A percentile compares a stretch with the other conserved stretches of the same genome.
Evolutionary conservation across 2,329 filamentous ascomycete genomes (phyloP).

Genomic region (Pseudogymnoascus sp.): DNA sequence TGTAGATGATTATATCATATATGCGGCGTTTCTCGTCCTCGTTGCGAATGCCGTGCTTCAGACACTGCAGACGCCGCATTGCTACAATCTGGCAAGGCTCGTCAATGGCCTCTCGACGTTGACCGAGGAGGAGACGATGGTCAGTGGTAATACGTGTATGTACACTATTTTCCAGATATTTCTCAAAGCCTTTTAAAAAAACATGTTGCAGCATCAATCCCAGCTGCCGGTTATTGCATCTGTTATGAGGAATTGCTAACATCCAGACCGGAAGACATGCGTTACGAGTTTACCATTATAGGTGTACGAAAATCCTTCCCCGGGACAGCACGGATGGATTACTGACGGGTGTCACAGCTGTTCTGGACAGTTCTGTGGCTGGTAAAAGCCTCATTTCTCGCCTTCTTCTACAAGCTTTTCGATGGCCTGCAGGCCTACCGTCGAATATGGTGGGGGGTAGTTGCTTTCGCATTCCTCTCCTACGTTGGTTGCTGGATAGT

Average conservation of each 20-base stretch:
- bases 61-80: neutral
- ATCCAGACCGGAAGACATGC: neutral
- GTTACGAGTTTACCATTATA: neutral
- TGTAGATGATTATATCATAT: neutral
- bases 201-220: neutral
- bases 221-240: neutral
- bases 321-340: neutral
- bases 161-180: neutral
- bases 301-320: neutral
- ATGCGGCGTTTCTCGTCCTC: neutral
- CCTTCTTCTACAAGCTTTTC: slow-evolving; percentile 9
- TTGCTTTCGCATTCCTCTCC: neutral
- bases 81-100: neutral
- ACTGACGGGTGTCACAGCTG: neutral
- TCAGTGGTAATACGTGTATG: neutral
- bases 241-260: neutral
- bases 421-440: slow-evolving; percentile 1
- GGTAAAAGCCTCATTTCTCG: slow-evolving; percentile 11
- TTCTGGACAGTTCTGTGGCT: slow-evolving; percentile 11
- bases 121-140: neutral
- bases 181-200: neutral
- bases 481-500: slow-evolving; percentile 3
- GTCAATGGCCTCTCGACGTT: neutral
- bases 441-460: slow-evolving; percentile 5
- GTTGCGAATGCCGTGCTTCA: slow-evolving; percentile 1